Percentiles rank a stretch among this genome's conserved stretches.
phyloP scores from a whole-genome alignment of 169 alveolate genomes.

The Pseudocohnilembus persalinus region DNA sequence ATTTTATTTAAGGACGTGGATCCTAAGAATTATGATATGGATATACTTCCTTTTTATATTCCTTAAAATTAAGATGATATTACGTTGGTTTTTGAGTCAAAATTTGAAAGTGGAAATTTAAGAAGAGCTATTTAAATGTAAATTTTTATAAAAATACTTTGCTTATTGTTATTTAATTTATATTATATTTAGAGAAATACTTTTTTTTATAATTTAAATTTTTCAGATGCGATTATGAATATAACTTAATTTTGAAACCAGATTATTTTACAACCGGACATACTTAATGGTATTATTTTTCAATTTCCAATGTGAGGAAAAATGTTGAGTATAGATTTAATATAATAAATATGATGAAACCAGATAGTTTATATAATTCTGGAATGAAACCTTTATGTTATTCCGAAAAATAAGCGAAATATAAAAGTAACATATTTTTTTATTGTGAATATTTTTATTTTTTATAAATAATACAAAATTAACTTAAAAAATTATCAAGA shows the following conservation, averaged over 20 bases:
- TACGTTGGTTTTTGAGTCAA: conserved; percentile 87
- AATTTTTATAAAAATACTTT: background rate
- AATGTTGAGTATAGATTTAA: conserved; percentile 68
- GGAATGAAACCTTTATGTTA: conserved; percentile 82
- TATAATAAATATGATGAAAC: conserved; percentile 79
- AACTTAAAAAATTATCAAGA: conserved; percentile 3
- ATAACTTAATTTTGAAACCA: conserved; percentile 90
- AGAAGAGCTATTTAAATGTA: conserved; percentile 85
- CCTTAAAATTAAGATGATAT: conserved; percentile 72
- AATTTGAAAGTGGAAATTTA: conserved; percentile 92
- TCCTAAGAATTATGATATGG: conserved; percentile 46
- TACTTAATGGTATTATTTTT: conserved; percentile 87
- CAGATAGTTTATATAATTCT: conserved; percentile 77
- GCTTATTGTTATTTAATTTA: background rate
- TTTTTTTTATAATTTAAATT: background rate
- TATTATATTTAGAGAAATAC: background rate
- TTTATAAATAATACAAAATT: background rate
- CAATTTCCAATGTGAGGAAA: conserved; percentile 76
- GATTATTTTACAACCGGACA: conserved; percentile 88
- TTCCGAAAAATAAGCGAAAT: conserved; percentile 71
- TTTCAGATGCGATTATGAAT: conserved; percentile 70
- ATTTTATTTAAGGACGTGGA: conserved; percentile 32
- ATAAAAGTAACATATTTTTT: conserved; percentile 18
- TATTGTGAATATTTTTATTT: background rate
- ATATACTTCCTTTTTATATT: conserved; percentile 65